Conservation (phyloP, 2,329 filamentous ascomycete genomes). For the Stylonectria norvegica region DNA sequence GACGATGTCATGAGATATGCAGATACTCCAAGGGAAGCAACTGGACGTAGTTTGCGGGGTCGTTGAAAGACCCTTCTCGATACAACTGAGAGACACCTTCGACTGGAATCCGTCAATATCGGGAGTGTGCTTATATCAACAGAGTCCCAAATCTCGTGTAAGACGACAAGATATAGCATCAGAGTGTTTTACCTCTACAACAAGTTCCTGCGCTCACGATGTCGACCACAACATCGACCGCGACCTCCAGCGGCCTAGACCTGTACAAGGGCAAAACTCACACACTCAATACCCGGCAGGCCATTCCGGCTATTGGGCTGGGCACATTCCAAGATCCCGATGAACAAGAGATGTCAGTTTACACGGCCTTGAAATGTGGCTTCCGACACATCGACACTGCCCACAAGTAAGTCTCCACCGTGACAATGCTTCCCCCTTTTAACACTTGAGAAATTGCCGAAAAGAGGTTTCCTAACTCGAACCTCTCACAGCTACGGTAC, state of each 20-base stretch:
- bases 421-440: too few species aligned
- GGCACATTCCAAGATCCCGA: slow-evolving; percentile 29
- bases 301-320: slow-evolving; percentile 24
- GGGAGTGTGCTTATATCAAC: too few species aligned
- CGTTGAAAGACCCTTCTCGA: neutral
- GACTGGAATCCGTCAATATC: too few species aligned
- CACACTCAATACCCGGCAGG: slow-evolving; percentile 5
- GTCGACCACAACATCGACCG: neutral
- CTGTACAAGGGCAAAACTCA: neutral
- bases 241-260: neutral
- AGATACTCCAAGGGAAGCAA: neutral
- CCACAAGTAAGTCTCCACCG: slow-evolving; percentile 3
- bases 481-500: slow-evolving; percentile 1
- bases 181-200: too few species aligned
- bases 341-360: slow-evolving; percentile 24
- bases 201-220: too few species aligned
- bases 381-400: slow-evolving; percentile 35
- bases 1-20: neutral
- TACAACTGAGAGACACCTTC: too few species aligned
- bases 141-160: too few species aligned
- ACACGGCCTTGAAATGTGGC: slow-evolving; percentile 27
- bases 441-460: neutral
- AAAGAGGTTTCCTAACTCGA: too few species aligned
- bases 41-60: neutral
- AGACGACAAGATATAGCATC: too few species aligned